Evolutionary conservation across 2,329 filamentous ascomycete genomes (phyloP), one percentile per base, ranked within the genome.

Genomic region (Penicillium sp.): DNA sequence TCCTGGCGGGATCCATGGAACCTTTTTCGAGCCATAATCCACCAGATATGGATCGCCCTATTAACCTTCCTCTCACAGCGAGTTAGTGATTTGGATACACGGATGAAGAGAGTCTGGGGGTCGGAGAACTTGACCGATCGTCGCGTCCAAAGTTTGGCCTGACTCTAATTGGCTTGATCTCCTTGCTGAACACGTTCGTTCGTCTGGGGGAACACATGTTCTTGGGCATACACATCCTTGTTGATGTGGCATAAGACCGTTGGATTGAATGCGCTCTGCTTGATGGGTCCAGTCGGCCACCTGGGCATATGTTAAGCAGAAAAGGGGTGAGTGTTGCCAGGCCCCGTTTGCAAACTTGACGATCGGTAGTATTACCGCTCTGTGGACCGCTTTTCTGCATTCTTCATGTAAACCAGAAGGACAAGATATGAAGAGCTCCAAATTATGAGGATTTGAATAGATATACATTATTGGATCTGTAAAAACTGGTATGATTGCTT

Each of bases 1-100:
- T 50, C 60, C 60, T 62, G 58, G 51, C 52, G 39, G 50, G 39
- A 48, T 49, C 60, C 60, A 58, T 56, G 57, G 60, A 49, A 59
- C 48, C 45, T 21, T 52, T 29, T 31, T 33, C 52, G 31, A 43
- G 29, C 44, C 8, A n/a, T 22, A 14, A 43, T 53, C 59, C 57
- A 60, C 55, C 27, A 14, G 39, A 53, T 31, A 53, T 10, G 63
- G 31, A 66, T 63, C 55, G 46, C 27, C 58, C 46, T 33, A 31
- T 52, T 9, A 29, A 41, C 33, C 51, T 65, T 52, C 62, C 48
- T 14, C 24, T 57, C 50, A 24, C 21, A 27, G 49, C 31, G 24
- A 27, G 37, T 55, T 33, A 45, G 41, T 44, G 39, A 43, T 43
- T 26, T 43, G 39, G 9, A 21, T 52, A 45, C 31, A 19, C 21